These are phyloP conservation scores for Thalia dealbata DNA, from an alignment of 176 grass and related monocot genomes.

Conservation along the genomic window DNA sequence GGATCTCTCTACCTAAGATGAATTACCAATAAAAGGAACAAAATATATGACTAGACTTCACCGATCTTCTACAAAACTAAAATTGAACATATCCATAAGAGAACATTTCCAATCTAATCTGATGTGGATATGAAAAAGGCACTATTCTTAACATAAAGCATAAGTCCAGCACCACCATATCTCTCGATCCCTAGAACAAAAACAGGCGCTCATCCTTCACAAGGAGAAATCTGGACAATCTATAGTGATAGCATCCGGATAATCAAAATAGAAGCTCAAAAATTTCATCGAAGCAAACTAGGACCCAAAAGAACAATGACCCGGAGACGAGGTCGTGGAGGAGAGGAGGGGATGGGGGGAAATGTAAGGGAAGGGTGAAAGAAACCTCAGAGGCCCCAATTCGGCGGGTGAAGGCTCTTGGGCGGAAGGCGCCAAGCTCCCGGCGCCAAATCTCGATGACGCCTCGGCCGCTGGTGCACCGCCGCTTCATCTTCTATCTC, in stretches of 20 bases:
- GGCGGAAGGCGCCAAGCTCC: constrained; percentile 48
- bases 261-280: background rate
- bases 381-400: constrained; percentile 51
- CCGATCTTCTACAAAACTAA: too few relatives aligned
- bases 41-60: too few relatives aligned
- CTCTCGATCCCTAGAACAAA: background rate
- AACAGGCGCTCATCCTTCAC: background rate
- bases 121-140: too few relatives aligned
- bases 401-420: constrained; percentile 45
- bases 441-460: constrained; percentile 42
- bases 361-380: background rate
- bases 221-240: background rate
- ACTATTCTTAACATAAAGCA: too few relatives aligned
- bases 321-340: background rate
- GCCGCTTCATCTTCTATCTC: background rate
- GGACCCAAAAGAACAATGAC: background rate
- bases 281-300: background rate
- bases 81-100: too few relatives aligned
- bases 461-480: constrained; percentile 2
- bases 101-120: too few relatives aligned
- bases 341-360: background rate
- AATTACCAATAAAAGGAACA: too few relatives aligned
- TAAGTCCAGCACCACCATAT: too few relatives aligned
- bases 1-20: too few relatives aligned
- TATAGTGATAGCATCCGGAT: background rate